Conservation (phyloP, 129 eudicot species). For the Helianthus annuus region HanXRQr2.0-SUNRISE NC_035443.2:47789505-47790004, state of each 20-base stretch:
- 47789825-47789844: constrained; percentile 61
- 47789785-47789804: constrained; percentile 51
- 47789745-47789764: constrained; percentile 52
- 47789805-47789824: constrained; percentile 49
- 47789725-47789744: constrained; percentile 50
- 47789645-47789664: constrained; percentile 68
- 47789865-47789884: constrained; percentile 60
- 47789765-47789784: constrained; percentile 52
- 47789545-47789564: constrained; percentile 48
- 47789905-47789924: constrained; percentile 74
- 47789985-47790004: constrained; percentile 77
- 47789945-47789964: constrained; percentile 69
- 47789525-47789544: constrained; percentile 13
- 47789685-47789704: constrained; percentile 7
- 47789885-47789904: constrained; percentile 72
- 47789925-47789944: constrained; percentile 79
- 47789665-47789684: constrained; percentile 35
- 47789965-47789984: constrained; percentile 88
- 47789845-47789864: constrained; percentile 55
- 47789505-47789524: constrained; percentile 43
- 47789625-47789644: constrained; percentile 58
- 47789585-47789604: constrained; percentile 8
- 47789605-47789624: constrained; percentile 25
- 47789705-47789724: constrained; percentile 48
- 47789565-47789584: constrained; percentile 34